A percentile compares a stretch with the other conserved stretches of the same genome.
Evolutionary conservation across 2,329 filamentous ascomycete genomes (phyloP).

Genomic region (Colletotrichum graminicola): DNA sequence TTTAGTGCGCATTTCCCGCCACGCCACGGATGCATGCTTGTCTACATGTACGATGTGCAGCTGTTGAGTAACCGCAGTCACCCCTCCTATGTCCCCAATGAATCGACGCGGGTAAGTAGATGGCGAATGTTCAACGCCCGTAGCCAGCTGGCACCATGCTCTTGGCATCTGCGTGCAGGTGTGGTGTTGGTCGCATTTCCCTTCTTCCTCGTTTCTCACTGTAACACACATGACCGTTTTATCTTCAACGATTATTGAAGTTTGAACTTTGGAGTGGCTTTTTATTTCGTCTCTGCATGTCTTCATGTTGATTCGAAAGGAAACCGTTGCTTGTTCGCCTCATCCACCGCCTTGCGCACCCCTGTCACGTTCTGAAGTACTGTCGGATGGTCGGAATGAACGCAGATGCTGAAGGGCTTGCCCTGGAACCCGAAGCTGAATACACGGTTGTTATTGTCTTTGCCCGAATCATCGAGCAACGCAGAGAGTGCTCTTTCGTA

Average conservation of each 20-base stretch:
- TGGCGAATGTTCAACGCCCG: not conserved
- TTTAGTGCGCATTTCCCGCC: not conserved
- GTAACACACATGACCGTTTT: not conserved
- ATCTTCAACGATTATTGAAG: not conserved
- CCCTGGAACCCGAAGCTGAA: too few species aligned
- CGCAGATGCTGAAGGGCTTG: constrained; percentile 22
- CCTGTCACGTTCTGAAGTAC: constrained; percentile 7
- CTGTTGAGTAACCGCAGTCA: not conserved
- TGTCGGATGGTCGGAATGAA: constrained; percentile 17
- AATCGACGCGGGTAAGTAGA: not conserved
- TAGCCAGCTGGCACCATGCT: not conserved
- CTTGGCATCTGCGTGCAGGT: not conserved
- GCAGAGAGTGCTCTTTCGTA: too few species aligned
- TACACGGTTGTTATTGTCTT: too few species aligned
- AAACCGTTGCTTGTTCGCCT: constrained; percentile 11
- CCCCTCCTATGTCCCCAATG: not conserved
- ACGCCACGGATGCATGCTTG: not conserved
- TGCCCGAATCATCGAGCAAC: too few species aligned
- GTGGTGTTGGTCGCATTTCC: too few species aligned
- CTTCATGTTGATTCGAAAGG: not conserved
- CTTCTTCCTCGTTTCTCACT: too few species aligned
- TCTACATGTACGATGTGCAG: constrained; percentile 1
- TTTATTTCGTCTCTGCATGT: not conserved
- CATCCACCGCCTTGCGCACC: not conserved
- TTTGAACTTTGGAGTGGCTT: not conserved